Conservation (phyloP, 2,329 filamentous ascomycete species). For the Stachybotrys elegans region DNA sequence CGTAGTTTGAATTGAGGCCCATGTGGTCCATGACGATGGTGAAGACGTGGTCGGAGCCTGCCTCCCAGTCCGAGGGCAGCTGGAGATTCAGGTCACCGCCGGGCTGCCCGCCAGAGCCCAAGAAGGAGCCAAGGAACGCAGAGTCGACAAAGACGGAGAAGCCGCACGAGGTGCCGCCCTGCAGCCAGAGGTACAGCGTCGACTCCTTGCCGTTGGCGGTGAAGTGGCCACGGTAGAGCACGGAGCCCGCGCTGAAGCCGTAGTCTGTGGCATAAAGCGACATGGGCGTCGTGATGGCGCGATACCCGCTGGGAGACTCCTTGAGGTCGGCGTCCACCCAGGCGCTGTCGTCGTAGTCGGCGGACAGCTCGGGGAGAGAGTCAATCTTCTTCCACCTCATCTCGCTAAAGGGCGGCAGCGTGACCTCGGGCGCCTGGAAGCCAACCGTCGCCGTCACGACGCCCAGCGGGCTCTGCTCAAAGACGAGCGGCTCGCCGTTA, state of each 20-base stretch:
- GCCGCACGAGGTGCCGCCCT: slow-evolving; percentile 62
- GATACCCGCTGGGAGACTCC: slow-evolving; percentile 14
- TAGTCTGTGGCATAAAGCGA: slow-evolving; percentile 65
- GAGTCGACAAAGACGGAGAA: slow-evolving; percentile 58
- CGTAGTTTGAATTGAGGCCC: slow-evolving; percentile 60
- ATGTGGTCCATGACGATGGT: slow-evolving; percentile 66
- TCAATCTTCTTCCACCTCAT: slow-evolving; percentile 17
- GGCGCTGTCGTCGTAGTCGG: slow-evolving; percentile 32
- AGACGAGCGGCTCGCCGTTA: slow-evolving; percentile 11
- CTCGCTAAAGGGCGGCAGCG: slow-evolving; percentile 5
- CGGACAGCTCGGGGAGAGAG: slow-evolving; percentile 14
- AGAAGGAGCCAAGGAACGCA: slow-evolving; percentile 57
- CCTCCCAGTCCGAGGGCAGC: slow-evolving; percentile 40
- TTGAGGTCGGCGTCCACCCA: slow-evolving; percentile 35
- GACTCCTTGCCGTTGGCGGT: slow-evolving; percentile 52
- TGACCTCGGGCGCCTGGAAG: slow-evolving; percentile 11
- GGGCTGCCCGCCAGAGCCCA: slow-evolving; percentile 42
- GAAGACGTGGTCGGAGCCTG: slow-evolving; percentile 51
- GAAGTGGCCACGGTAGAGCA: slow-evolving; percentile 65
- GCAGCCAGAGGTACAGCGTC: slow-evolving; percentile 48
- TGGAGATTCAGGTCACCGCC: slow-evolving; percentile 50
- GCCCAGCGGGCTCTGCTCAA: slow-evolving; percentile 10
- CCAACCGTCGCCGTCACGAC: slow-evolving; percentile 13
- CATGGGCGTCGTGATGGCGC: slow-evolving; percentile 49
- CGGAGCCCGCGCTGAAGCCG: slow-evolving; percentile 60